Evolutionary conservation across 164 flowering plant species (phyloP).

Genomic region (Annona squamosa): DNA sequence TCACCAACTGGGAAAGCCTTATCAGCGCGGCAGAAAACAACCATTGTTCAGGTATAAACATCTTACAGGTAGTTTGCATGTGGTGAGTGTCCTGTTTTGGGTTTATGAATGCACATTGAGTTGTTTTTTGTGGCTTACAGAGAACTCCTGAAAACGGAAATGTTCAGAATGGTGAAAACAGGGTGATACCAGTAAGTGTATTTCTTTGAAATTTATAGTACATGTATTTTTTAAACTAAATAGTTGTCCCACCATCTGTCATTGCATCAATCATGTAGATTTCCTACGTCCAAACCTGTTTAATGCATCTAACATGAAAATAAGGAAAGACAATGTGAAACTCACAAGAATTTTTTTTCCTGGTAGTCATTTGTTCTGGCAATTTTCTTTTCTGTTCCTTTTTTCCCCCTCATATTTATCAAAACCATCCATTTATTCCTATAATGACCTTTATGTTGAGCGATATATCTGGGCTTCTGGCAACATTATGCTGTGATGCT

Average conservation of each 20-base stretch:
- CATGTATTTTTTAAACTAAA: not conserved
- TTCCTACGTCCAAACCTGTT: not conserved
- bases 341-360: not conserved
- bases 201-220: not conserved
- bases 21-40: constrained; percentile 51
- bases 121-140: constrained; percentile 34
- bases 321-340: not conserved
- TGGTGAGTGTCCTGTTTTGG: not conserved
- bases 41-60: constrained; percentile 55
- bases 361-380: not conserved
- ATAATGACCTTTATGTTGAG: not conserved
- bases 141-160: constrained; percentile 79
- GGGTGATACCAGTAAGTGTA: constrained; percentile 35
- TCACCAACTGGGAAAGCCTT: constrained; percentile 80
- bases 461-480: not conserved
- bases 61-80: not conserved
- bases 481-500: not conserved
- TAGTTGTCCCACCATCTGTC: not conserved
- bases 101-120: constrained; percentile 5
- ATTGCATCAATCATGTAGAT: not conserved
- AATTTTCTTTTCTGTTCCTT: no score
- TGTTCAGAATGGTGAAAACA: constrained; percentile 64
- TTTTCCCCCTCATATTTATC: no score
- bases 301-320: not conserved
- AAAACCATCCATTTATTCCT: not conserved